phyloP scores from a whole-genome alignment of 2,329 filamentous ascomycete genomes.

The Pseudogymnoascus sp. region DNA sequence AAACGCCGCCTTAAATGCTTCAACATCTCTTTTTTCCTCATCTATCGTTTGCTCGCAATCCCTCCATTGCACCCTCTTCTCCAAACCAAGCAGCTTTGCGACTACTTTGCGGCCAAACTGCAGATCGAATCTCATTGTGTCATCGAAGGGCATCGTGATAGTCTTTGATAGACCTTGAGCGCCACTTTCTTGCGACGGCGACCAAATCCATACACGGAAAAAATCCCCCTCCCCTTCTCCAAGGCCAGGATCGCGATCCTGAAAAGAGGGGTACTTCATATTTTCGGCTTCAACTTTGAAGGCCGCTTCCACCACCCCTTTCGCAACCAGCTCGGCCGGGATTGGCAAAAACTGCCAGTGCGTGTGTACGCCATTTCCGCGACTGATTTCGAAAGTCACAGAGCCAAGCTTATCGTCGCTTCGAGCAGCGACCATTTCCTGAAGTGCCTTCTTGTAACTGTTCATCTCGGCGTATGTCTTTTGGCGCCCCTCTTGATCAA shows the following conservation, averaged over 20 bases:
- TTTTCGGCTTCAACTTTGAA: slow-evolving; percentile 88
- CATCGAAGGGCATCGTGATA: slow-evolving; percentile 65
- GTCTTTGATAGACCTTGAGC: slow-evolving; percentile 47
- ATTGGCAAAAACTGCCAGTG: slow-evolving; percentile 93
- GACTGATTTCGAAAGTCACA: slow-evolving; percentile 89
- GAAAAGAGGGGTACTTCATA: slow-evolving; percentile 45
- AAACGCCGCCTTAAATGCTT: slow-evolving; percentile 73
- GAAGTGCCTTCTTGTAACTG: slow-evolving; percentile 67
- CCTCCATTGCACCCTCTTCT: slow-evolving; percentile 74
- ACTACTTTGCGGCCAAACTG: slow-evolving; percentile 85
- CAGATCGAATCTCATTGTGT: slow-evolving; percentile 72
- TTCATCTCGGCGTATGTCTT: slow-evolving; percentile 74
- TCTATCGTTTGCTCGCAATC: slow-evolving; percentile 69
- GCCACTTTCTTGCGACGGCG: slow-evolving; percentile 36
- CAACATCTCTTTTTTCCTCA: slow-evolving; percentile 73
- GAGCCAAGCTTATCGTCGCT: slow-evolving; percentile 58
- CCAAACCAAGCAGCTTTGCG: slow-evolving; percentile 76
- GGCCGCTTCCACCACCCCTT: slow-evolving; percentile 74
- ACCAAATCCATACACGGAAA: slow-evolving; percentile 79
- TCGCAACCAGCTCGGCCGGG: slow-evolving; percentile 56
- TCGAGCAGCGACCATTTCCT: slow-evolving; percentile 64
- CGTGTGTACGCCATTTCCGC: slow-evolving; percentile 70
- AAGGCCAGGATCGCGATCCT: slow-evolving; percentile 41
- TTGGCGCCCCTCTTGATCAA: slow-evolving; percentile 46
- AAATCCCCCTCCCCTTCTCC: slow-evolving; percentile 55